Evolutionary conservation across 2,329 filamentous ascomycete genomes (phyloP), one percentile per base, ranked within the genome.

Genomic region (Metarhizium sp.): DNA sequence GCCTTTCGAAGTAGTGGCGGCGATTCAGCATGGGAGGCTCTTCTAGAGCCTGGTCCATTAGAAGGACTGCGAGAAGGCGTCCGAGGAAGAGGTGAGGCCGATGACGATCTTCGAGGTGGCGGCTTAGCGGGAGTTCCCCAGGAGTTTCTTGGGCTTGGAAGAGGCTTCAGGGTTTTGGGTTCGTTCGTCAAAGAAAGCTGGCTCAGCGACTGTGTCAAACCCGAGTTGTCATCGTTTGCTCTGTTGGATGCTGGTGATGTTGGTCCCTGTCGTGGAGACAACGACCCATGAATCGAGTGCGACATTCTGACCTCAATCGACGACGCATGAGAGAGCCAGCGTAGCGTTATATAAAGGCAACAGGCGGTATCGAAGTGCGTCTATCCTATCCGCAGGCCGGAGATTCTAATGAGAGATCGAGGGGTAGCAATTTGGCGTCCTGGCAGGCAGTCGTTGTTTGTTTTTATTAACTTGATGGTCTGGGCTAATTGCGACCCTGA

Each of bases 1-100:
- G 80, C 74, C 62, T 83, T 84, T 32, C 78, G 75, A 43, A 80
- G 67, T 6, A 84, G 69, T 0, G 73, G 71, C 1, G 80, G 79
- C 2, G 79, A 80, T 20, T 68, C 70, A 4, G 77, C 73, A 54
- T 74, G 71, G 10, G 78, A 75, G 10, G 75, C 73, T 54, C 75
- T 71, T 53, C 75, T 71, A 5, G 78, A 75, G 11, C 73, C 71
- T 14, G 72, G 67, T 20, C 71, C 68, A 56, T 63, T 66, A 58
- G 65, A 78, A 53, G 62, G 77, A 71, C 66, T 78, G 65, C 65
- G 75, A 62, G 68, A 75, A 59, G 60, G 72, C 59, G 62, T 66
- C 60, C 64, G 61, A 25, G 63, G 71, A 55, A 62, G 70, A 56
- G 63, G 69, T 7, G 77, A 73, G 5, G 73, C 71, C n/a, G 66